phyloP scores from a whole-genome alignment of 768 basidiomycete genomes.

The Hygrophoropsis aurantiaca region DNA sequence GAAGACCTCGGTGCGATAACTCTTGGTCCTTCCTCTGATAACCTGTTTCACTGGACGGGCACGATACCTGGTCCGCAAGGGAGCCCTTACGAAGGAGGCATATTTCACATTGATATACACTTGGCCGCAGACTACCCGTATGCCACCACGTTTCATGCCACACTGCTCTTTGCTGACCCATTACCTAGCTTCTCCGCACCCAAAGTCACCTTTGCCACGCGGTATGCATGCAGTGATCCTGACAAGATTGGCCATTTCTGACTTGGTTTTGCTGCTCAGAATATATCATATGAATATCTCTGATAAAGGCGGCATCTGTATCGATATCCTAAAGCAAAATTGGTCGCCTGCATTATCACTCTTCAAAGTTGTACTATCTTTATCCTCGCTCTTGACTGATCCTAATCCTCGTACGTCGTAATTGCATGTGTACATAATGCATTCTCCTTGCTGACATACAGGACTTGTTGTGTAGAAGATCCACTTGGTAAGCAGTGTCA shows the following conservation, averaged over 20 bases:
- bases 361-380: constrained; percentile 91
- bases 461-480: constrained; percentile 46
- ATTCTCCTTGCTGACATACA: constrained; percentile 10
- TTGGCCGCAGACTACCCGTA: constrained; percentile 81
- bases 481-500: constrained; percentile 53
- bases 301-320: constrained; percentile 75
- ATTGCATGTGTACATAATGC: not conserved
- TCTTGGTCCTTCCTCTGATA: constrained; percentile 63
- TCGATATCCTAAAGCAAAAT: constrained; percentile 89
- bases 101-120: constrained; percentile 66
- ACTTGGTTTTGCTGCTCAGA: constrained; percentile 35
- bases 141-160: constrained; percentile 22
- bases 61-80: constrained; percentile 81
- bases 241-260: not conserved
- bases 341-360: constrained; percentile 95
- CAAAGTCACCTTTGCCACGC: constrained; percentile 70
- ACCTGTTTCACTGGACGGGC: constrained; percentile 73
- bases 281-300: constrained; percentile 92
- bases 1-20: constrained; percentile 78
- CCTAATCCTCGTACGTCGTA: constrained; percentile 81
- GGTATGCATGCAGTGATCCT: constrained; percentile 39
- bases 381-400: constrained; percentile 90
- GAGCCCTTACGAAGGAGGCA: constrained; percentile 78
- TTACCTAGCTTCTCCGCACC: constrained; percentile 72
- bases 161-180: constrained; percentile 3